Evolutionary conservation across 768 basidiomycete genomes (phyloP).

Genomic region (Boletellus sp.): DNA sequence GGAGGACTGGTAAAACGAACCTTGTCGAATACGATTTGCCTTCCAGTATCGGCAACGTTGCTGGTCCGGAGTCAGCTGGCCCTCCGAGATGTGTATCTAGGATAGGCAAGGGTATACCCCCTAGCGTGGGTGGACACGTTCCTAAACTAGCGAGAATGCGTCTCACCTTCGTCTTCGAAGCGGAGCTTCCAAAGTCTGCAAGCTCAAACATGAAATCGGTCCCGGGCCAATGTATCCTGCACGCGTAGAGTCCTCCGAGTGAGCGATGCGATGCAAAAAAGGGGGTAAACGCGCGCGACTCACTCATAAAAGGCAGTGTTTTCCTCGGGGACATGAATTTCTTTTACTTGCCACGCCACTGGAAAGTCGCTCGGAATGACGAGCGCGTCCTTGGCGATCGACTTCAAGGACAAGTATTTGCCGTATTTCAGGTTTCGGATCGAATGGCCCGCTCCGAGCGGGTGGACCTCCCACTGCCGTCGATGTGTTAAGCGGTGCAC

Average conservation of each 20-base stretch:
- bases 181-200: slow-evolving; percentile 21
- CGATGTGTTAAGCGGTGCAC: not conserved
- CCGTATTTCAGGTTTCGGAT: slow-evolving; percentile 32
- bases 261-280: too few relatives aligned
- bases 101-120: too few relatives aligned
- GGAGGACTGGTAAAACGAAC: slow-evolving; percentile 28
- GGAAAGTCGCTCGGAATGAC: slow-evolving; percentile 28
- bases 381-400: slow-evolving; percentile 22
- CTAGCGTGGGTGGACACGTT: too few relatives aligned
- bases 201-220: slow-evolving; percentile 27
- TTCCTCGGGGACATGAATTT: slow-evolving; percentile 25
- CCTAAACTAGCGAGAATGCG: not conserved
- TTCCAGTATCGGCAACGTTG: slow-evolving; percentile 32
- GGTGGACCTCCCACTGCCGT: slow-evolving; percentile 28
- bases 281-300: not conserved
- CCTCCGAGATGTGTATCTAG: slow-evolving; percentile 26
- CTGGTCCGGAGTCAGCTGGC: slow-evolving; percentile 16
- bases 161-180: slow-evolving; percentile 29
- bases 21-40: slow-evolving; percentile 27
- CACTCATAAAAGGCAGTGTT: slow-evolving; percentile 28
- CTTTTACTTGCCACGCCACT: slow-evolving; percentile 26
- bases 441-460: slow-evolving; percentile 27
- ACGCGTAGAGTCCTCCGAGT: too few relatives aligned
- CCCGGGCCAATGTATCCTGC: slow-evolving; percentile 30
- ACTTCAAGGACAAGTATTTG: slow-evolving; percentile 27